Evolutionary conservation across 192 early-diverging fungal genomes (phyloP).

Genomic region (Coemansia sp.): DNA sequence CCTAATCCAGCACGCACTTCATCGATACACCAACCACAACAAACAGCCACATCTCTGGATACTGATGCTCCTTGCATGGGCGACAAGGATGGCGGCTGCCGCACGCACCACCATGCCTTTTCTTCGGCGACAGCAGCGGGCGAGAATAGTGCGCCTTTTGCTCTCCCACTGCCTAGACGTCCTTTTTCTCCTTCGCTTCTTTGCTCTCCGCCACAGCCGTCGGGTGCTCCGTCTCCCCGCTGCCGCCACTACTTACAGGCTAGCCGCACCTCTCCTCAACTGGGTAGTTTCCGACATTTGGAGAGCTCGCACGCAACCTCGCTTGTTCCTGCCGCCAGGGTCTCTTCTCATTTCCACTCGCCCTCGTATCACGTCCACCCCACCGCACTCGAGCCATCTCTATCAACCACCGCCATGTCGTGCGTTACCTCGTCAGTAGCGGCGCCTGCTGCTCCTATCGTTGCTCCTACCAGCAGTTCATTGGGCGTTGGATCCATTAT

Average conservation of each 20-base stretch:
- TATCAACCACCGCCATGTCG: not conserved
- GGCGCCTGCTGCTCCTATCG: not conserved
- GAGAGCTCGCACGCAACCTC: not conserved
- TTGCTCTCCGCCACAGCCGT: not conserved
- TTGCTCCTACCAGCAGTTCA: not conserved
- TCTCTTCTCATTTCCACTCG: not conserved
- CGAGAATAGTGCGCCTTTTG: constrained; percentile 5
- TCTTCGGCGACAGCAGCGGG: not conserved
- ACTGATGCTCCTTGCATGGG: not conserved
- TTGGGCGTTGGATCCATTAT: not conserved
- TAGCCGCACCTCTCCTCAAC: not conserved
- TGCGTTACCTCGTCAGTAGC: not conserved
- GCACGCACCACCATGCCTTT: not conserved
- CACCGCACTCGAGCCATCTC: not conserved
- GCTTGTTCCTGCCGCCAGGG: not conserved
- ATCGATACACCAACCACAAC: constrained; percentile 1
- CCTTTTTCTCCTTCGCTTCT: not conserved
- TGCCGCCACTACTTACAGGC: not conserved
- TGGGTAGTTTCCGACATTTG: not conserved
- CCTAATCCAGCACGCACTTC: not conserved
- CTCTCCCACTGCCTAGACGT: not conserved
- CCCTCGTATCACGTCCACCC: not conserved
- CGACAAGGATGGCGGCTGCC: not conserved
- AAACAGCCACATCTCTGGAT: constrained; percentile 10
- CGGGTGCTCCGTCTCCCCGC: constrained; percentile 2